Base-by-base conservation (phyloP, 352 stramenopile genomes). In the Pythium rishiriense region DNA sequence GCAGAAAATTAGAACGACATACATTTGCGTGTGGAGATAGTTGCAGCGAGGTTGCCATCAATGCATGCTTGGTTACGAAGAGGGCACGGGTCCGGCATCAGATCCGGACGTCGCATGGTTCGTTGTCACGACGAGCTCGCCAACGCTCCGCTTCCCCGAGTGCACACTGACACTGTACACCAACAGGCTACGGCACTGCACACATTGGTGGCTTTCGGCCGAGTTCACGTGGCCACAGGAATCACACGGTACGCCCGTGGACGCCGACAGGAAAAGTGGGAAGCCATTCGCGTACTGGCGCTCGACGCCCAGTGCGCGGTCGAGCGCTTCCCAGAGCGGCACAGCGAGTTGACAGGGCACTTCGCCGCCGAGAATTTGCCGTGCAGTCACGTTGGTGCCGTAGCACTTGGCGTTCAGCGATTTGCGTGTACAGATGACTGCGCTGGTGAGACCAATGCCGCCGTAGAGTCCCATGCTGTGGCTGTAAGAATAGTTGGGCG, bases 401-500 rank as follows among this genome's bases (percentile, higher is more conserved):
- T 92, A 90, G 39, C 79, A 87, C 68, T 81, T 88, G 48, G 79
- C 78, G 61, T 92, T 92, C 31, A 92, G 62, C 35, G 81, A 85
- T 64, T 90, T 89, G 41, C 84, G 78, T 6, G 84, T 90, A 50
- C 81, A 88, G 48, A 93, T 91, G 33, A 91, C 71, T 12, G 76
- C 84, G 50, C 84, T 79, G 5, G 78, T 83, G 48, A 93, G 70
- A 0, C 81, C 83, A 52, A 90, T 87, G 33, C 83, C 83, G 24
- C 81, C 83, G 66, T 90, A 92, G 10, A 92, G 70, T 0, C 83
- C 83, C 50, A 81, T 82, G 53, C 81, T 90, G 67, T 92, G 83
- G 49, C 79, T 89, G 69, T 92, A 92, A 59, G 81, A 90, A 68
- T 90, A 93, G 64, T 93, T 93, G 11, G 84, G 81, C 2, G 82